Evolutionary conservation across 352 stramenopile species (phyloP), one percentile per base, ranked within the genome.

Genomic region (Thalassiosira ordinaria): DNA sequence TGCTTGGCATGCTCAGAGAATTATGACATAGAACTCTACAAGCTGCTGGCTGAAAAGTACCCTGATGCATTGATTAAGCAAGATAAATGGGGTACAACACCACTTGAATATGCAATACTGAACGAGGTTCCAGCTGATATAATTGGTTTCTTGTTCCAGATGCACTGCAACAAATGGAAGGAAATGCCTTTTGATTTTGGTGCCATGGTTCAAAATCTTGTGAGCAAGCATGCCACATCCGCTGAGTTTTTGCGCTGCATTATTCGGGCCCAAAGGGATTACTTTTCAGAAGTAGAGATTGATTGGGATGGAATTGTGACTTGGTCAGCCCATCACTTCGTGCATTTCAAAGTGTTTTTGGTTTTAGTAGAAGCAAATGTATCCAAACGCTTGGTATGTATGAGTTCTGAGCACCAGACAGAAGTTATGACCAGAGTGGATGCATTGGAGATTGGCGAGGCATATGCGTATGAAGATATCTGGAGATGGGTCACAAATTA

Each of bases 31-130:
- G 61, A 49, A 9, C 9, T 67, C 0, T 69, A 47, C 41, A 14
- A 67, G 41, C 7, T 67, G 0, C 7, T 80, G 3, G 27, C 74
- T 44, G 44, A 62, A 14, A 74, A 59, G 16, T 69, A 69, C 31
- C 71, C 71, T 2, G 41, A 63, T 16, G 63, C 35, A 41, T 44
- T 80, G 2, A 39, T 68, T 1, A 53, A 18, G 22, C 14, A 67
- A 49, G 71, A 80, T 29, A 56, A 63, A 27, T 78, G 70, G 70
- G 70, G 70, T 16, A 49, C 24, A 13, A 27, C 39, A 3, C 70
- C 70, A 13, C 27, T 78, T 9, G 29, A 66, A 5, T 78, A 78
- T 57, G 70, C 70, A 31, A 35, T 78, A 6, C 57, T 31, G 70
- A 16, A 47, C 7, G 37, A 60, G 18, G 70, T 60, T 2, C 59